phyloP scores from a whole-genome alignment of 495 filamentous ascomycete genomes.

The Aspergillus avenaceus region DNA sequence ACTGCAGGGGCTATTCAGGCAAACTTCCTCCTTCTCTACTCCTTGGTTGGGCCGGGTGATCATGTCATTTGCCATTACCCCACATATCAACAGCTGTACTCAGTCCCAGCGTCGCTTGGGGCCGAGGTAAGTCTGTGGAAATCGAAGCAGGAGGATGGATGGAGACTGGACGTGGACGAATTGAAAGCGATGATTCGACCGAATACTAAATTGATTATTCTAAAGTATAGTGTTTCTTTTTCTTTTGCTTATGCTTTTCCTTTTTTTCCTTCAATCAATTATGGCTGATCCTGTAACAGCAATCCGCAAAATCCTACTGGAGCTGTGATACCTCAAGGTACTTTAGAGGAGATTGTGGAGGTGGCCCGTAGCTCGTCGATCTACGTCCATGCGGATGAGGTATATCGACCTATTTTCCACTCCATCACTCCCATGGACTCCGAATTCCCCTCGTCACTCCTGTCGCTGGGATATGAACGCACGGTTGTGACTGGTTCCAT shows the following conservation, averaged over 20 bases:
- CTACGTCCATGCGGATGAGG: slow-evolving; percentile 73
- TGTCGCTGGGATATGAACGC: slow-evolving; percentile 67
- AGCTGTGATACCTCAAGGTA: slow-evolving; percentile 57
- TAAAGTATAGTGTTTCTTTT: slow-evolving; percentile 47
- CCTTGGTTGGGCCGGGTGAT: slow-evolving; percentile 71
- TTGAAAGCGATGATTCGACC: slow-evolving; percentile 62
- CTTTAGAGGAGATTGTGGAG: slow-evolving; percentile 58
- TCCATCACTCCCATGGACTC: slow-evolving; percentile 52
- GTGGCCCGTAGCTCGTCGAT: slow-evolving; percentile 61
- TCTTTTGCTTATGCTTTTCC: background rate
- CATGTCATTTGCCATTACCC: slow-evolving; percentile 89
- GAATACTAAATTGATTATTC: slow-evolving; percentile 71
- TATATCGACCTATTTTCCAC: slow-evolving; percentile 89
- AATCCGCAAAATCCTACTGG: slow-evolving; percentile 92
- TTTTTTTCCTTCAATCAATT: no score
- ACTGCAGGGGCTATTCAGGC: slow-evolving; percentile 81
- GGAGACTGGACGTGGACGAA: slow-evolving; percentile 63
- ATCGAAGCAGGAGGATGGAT: slow-evolving; percentile 59
- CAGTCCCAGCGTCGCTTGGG: slow-evolving; percentile 70
- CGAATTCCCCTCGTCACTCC: slow-evolving; percentile 63
- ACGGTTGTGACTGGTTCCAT: slow-evolving; percentile 74
- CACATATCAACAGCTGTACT: slow-evolving; percentile 85
- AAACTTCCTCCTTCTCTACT: slow-evolving; percentile 75
- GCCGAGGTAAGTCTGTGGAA: slow-evolving; percentile 82
- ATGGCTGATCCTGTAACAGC: no score